A percentile compares a stretch with the other conserved stretches of the same genome.
phyloP scores from a whole-genome alignment of 345 rosid genomes.

The Citrus unshiu region DNA sequence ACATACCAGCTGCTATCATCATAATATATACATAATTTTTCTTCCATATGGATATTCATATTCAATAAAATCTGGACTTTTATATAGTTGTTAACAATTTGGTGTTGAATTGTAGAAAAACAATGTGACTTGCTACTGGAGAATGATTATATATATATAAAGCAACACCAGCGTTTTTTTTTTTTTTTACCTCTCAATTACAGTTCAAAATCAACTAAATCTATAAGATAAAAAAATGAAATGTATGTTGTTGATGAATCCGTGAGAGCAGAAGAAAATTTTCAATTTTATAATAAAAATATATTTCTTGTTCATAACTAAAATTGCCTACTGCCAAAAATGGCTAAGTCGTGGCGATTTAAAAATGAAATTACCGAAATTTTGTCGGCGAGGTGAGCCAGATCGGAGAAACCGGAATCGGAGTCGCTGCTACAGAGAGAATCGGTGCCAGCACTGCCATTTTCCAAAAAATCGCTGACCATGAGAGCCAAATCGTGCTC shows the following conservation, averaged over 20 bases:
- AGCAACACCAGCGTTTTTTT: too few species aligned
- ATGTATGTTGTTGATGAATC: neutral
- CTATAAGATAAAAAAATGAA: too few species aligned
- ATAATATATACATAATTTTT: too few species aligned
- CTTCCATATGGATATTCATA: too few species aligned
- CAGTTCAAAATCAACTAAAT: too few species aligned
- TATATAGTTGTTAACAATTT: too few species aligned
- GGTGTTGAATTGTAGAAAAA: too few species aligned
- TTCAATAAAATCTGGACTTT: too few species aligned
- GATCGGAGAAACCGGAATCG: conserved; percentile 77
- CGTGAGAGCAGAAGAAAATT: neutral
- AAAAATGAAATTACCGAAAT: conserved; percentile 44
- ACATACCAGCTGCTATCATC: too few species aligned
- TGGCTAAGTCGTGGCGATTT: neutral
- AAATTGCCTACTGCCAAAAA: neutral
- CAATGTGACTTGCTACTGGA: too few species aligned
- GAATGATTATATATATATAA: too few species aligned
- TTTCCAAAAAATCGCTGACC: conserved; percentile 86
- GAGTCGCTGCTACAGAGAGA: conserved; percentile 86
- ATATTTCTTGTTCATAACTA: neutral
- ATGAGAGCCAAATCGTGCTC: conserved; percentile 83
- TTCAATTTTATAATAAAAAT: neutral
- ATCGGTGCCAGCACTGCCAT: conserved; percentile 53
- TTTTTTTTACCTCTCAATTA: neutral
- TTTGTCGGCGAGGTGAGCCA: conserved; percentile 62